A percentile compares a stretch with the other conserved stretches of the same genome.
These are phyloP conservation scores for Fusarium sp. DNA, from an alignment of 2,329 filamentous ascomycete genomes.

Conservation along the genomic window DNA sequence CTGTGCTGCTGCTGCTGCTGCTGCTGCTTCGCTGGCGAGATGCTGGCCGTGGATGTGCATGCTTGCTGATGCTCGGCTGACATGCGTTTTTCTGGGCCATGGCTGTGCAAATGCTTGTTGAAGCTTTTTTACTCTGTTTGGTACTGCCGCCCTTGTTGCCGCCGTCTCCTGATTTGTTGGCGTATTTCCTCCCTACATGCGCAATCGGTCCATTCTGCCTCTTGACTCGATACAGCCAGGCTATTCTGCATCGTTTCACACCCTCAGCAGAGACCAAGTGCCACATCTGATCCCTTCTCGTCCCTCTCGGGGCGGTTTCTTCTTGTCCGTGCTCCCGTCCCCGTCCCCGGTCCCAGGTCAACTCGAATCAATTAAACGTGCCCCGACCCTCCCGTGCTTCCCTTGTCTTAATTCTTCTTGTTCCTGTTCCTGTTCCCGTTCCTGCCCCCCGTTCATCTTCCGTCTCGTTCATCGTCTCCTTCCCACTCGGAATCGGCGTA, in stretches of 20 bases:
- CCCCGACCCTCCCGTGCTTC: constrained; percentile 19
- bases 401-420: constrained; percentile 3
- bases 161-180: constrained; percentile 12
- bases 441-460: not conserved
- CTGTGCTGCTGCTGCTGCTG: constrained; percentile 8
- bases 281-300: not conserved
- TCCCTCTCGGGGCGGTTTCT: not conserved
- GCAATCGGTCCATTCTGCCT: constrained; percentile 19
- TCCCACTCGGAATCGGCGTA: not conserved
- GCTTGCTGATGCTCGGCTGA: constrained; percentile 26
- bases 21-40: too few relatives aligned
- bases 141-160: not conserved
- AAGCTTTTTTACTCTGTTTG: not conserved
- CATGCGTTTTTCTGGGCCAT: constrained; percentile 23
- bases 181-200: not conserved
- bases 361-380: constrained; percentile 35
- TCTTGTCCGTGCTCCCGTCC: constrained; percentile 23
- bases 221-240: constrained; percentile 1
- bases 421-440: constrained; percentile 1
- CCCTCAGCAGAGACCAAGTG: constrained; percentile 7
- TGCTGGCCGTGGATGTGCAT: not conserved
- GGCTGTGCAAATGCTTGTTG: constrained; percentile 23
- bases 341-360: constrained; percentile 21
- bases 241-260: constrained; percentile 25
- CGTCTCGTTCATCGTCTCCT: not conserved